phyloP scores from a whole-genome alignment of 2,329 filamentous ascomycete genomes.

The Canariomyces notabilis region DNA sequence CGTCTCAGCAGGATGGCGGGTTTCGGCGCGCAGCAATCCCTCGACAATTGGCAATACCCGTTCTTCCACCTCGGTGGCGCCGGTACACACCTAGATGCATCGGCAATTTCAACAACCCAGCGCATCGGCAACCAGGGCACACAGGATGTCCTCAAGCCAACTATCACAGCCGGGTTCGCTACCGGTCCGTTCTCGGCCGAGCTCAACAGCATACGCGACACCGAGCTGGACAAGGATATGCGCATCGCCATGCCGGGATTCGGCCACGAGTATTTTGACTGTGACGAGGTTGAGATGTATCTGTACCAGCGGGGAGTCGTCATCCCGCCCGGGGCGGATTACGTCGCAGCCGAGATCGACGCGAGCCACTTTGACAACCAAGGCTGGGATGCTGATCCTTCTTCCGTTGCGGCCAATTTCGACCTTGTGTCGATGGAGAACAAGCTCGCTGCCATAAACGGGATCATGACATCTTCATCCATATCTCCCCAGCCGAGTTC shows the following conservation, averaged over 20 bases:
- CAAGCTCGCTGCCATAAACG: neutral
- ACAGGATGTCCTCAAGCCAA: constrained; percentile 25
- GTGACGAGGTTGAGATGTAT: constrained; percentile 72
- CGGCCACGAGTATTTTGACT: constrained; percentile 71
- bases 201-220: constrained; percentile 38
- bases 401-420: neutral
- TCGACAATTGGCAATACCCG: constrained; percentile 56
- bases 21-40: constrained; percentile 34
- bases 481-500: neutral
- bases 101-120: neutral
- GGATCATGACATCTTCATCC: neutral
- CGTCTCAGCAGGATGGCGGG: constrained; percentile 35
- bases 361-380: constrained; percentile 34
- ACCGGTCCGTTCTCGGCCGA: constrained; percentile 45
- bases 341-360: constrained; percentile 54
- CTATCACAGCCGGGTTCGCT: constrained; percentile 33
- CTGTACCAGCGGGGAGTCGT: constrained; percentile 58
- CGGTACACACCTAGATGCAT: constrained; percentile 45
- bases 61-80: constrained; percentile 63
- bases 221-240: constrained; percentile 43
- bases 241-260: constrained; percentile 55
- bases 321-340: constrained; percentile 57
- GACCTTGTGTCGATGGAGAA: neutral
- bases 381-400: neutral
- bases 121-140: constrained; percentile 36